Evolutionary conservation across 805 yeast species (phyloP), one percentile per base, ranked within the genome.

Genomic region (Torulaspora microellipsoides): DNA sequence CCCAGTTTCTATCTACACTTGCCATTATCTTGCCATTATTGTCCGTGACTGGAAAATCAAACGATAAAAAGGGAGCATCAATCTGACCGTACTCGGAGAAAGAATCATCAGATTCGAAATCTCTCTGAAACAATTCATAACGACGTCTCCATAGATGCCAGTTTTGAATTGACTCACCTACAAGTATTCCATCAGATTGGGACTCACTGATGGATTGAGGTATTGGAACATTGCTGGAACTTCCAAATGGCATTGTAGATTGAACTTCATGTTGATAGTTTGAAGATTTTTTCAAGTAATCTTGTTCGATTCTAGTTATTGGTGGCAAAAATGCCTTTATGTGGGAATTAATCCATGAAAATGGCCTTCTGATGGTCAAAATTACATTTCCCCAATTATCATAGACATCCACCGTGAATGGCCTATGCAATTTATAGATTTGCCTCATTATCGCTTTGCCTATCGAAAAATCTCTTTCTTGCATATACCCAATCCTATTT

Each of bases 141-240:
- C 83, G 68, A 45, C 99, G 72, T 60, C 98, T 76, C 96, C 96
- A 90, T 33, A 83, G 70, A 68, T 93, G 98, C 96, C 96, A 93
- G 51, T 84, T 81, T 64, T 93, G 99, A 4, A 85, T 79, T 23
- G 87, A 77, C 61, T 91, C 97, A 1, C 98, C 98, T 14, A 93
- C 68, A 4, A 80, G 58, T 1, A 68, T 59, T 0, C 72, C 75
- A 11, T 67, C 67, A 37, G 73, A 78, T 31, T 66, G 64, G 45
- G 71, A 63, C 69, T 40, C 65, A 64, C 46, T 56, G 45, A 45
- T 51, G 15, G 44, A 35, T 34, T 53, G 55, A 8, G 57, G 57
- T 4, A 34, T 41, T 1, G 57, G 55, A 3, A 43, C 51, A 14
- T 32, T 30, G 9, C 34, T 34, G 8, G 45, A 27, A 10, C 42